Conservation (phyloP, 164 flowering plant genomes). For the Paratinospora sagittata region DNA sequence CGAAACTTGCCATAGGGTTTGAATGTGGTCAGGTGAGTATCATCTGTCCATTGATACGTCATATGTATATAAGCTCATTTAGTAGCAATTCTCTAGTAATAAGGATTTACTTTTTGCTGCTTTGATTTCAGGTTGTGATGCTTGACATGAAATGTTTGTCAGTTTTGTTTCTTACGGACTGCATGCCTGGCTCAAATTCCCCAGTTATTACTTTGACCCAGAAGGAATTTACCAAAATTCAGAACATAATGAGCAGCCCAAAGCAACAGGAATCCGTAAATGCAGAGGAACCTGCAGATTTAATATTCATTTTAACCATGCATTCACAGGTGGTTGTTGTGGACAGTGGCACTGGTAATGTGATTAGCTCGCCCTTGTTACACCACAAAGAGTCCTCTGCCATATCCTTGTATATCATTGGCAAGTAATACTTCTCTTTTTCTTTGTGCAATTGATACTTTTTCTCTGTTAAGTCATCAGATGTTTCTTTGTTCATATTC, state of each 20-base stretch:
- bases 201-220: conserved; percentile 44
- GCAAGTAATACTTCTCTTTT: conserved; percentile 37
- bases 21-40: conserved; percentile 71
- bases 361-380: conserved; percentile 34
- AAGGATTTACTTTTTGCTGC: not conserved
- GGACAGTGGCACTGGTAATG: conserved; percentile 41
- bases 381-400: conserved; percentile 44
- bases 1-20: conserved; percentile 70
- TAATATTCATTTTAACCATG: conserved; percentile 47
- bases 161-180: conserved; percentile 43
- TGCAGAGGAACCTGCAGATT: conserved; percentile 19
- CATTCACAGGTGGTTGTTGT: conserved; percentile 49
- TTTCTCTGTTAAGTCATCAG: not conserved
- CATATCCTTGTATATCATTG: conserved; percentile 66
- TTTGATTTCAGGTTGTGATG: conserved; percentile 58
- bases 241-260: conserved; percentile 23
- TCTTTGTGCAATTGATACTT: not conserved
- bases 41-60: not conserved
- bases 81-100: not conserved
- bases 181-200: conserved; percentile 31
- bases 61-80: not conserved
- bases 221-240: conserved; percentile 20
- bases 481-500: not conserved
- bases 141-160: conserved; percentile 49
- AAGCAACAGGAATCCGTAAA: conserved; percentile 25